Conservation (phyloP, 73 alveolate genomes). For the Effrenium voratum region DNA sequence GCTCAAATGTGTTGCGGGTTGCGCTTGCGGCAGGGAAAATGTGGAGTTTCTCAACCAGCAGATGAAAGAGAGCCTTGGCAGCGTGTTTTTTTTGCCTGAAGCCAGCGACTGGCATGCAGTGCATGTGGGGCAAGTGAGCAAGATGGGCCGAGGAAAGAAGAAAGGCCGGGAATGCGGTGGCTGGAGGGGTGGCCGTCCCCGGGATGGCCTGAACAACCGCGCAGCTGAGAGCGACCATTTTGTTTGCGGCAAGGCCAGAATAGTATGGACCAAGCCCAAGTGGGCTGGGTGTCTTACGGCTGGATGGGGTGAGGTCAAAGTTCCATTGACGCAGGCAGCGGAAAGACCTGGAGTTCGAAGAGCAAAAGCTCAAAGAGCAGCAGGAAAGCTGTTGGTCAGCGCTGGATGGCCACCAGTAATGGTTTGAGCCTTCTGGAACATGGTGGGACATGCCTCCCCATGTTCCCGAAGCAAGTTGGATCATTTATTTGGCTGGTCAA, state of each 20-base stretch:
- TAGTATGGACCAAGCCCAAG: too few relatives aligned
- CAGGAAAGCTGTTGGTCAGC: too few relatives aligned
- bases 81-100: not conserved
- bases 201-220: too few relatives aligned
- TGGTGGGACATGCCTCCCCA: not conserved
- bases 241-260: too few relatives aligned
- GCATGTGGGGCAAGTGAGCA: not conserved
- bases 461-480: not conserved
- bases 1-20: not conserved
- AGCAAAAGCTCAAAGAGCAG: slow-evolving; percentile 46
- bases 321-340: slow-evolving; percentile 25
- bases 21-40: slow-evolving; percentile 19
- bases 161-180: not conserved
- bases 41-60: slow-evolving; percentile 76
- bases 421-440: too few relatives aligned
- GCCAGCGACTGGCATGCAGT: not conserved
- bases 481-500: too few relatives aligned
- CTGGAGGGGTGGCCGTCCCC: not conserved
- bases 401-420: too few relatives aligned
- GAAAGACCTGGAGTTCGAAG: slow-evolving; percentile 70
- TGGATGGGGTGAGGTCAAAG: too few relatives aligned
- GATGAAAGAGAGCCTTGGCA: slow-evolving; percentile 51
- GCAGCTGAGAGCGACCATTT: too few relatives aligned
- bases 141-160: slow-evolving; percentile 37
- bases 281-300: too few relatives aligned